phyloP scores from a whole-genome alignment of 805 yeast genomes.

The Aciculoconidium aculeatum region DNA sequence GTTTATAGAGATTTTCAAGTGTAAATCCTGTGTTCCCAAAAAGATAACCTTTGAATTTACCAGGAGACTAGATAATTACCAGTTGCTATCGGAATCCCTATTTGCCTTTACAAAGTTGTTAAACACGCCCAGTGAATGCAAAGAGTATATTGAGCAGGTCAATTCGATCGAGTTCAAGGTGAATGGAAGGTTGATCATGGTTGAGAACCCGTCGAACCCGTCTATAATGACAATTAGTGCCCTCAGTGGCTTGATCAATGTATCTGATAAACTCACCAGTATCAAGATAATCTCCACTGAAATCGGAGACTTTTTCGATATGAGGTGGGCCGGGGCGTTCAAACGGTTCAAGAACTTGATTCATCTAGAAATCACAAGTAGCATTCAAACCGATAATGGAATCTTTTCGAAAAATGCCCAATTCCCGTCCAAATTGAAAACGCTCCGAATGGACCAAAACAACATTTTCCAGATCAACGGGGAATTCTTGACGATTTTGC shows the following conservation, averaged over 20 bases:
- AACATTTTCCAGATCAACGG: conserved; percentile 14
- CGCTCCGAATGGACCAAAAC: conserved; percentile 22
- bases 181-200: conserved; percentile 21
- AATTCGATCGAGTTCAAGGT: conserved; percentile 19
- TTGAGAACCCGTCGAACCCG: conserved; percentile 28
- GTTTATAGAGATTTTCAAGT: too few relatives aligned
- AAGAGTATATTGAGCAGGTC: conserved; percentile 11
- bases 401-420: conserved; percentile 12
- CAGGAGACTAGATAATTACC: conserved; percentile 11
- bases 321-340: conserved; percentile 28
- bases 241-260: conserved; percentile 15
- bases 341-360: conserved; percentile 16
- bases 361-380: conserved; percentile 9
- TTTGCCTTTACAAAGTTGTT: too few relatives aligned
- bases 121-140: neutral
- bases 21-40: conserved; percentile 10
- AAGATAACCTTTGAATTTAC: conserved; percentile 15
- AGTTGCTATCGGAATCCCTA: too few relatives aligned
- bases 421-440: conserved; percentile 21
- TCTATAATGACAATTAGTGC: conserved; percentile 24
- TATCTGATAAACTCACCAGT: conserved; percentile 14
- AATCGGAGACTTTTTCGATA: conserved; percentile 26
- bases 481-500: conserved; percentile 19
- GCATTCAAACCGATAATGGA: conserved; percentile 22
- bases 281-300: conserved; percentile 27